These are phyloP conservation scores for Akanthomyces muscarius DNA, from an alignment of 2,329 filamentous ascomycete species.

Conservation along the genomic window DNA sequence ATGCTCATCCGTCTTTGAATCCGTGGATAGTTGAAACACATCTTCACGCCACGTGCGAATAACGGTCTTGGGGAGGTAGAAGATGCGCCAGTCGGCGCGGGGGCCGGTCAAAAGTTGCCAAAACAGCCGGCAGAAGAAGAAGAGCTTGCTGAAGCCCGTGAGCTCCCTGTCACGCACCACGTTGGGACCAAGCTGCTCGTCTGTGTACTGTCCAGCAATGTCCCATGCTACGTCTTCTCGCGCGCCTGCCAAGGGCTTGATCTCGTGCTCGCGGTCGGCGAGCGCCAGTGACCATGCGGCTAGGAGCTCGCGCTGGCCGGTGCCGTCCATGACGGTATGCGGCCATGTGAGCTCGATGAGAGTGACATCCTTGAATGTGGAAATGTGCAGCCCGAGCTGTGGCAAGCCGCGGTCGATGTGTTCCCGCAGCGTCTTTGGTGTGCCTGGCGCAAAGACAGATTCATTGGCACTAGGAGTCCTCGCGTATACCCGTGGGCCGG, in stretches of 20 bases:
- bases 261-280: conserved; percentile 36
- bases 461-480: background rate
- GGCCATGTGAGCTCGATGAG: conserved; percentile 41
- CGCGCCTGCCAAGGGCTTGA: conserved; percentile 27
- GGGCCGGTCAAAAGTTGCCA: background rate
- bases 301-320: conserved; percentile 38
- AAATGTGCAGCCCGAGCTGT: background rate
- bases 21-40: conserved; percentile 15
- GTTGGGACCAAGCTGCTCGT: background rate
- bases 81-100: background rate
- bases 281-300: conserved; percentile 42
- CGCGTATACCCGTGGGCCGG: background rate
- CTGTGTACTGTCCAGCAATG: background rate
- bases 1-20: conserved; percentile 23
- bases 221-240: conserved; percentile 3
- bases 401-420: background rate
- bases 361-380: conserved; percentile 42
- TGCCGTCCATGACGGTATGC: conserved; percentile 44
- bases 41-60: background rate
- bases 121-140: background rate
- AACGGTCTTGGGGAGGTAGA: background rate
- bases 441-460: background rate
- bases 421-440: background rate
- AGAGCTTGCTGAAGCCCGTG: background rate
- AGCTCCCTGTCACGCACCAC: background rate